phyloP scores from a whole-genome alignment of 2,329 filamentous ascomycete species.

The Mollisia scopiformis region DNA sequence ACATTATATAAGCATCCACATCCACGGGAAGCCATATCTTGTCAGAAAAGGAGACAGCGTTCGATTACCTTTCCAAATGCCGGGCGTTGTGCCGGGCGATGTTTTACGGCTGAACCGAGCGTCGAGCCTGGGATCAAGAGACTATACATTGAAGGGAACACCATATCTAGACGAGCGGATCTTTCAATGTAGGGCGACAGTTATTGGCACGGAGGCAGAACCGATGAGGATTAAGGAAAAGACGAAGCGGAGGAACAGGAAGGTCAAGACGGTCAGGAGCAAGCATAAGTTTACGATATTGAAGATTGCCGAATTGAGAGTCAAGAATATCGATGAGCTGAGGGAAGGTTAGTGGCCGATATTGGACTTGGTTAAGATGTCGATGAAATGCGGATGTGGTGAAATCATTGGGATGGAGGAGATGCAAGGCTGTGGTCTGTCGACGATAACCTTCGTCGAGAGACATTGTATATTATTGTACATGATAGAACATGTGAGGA shows the following conservation, averaged over 20 bases:
- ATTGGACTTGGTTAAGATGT: too few relatives aligned
- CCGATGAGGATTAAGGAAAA: slow-evolving; percentile 78
- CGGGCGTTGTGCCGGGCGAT: slow-evolving; percentile 77
- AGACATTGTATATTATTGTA: too few relatives aligned
- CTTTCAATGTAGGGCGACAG: slow-evolving; percentile 83
- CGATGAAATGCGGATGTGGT: too few relatives aligned
- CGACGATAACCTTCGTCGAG: too few relatives aligned
- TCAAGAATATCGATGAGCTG: slow-evolving; percentile 46
- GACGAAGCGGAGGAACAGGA: slow-evolving; percentile 77
- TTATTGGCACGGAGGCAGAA: slow-evolving; percentile 83
- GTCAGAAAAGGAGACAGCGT: slow-evolving; percentile 75
- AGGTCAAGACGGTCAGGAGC: slow-evolving; percentile 77
- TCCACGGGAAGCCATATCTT: slow-evolving; percentile 80
- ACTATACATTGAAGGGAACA: slow-evolving; percentile 83
- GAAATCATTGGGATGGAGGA: too few relatives aligned
- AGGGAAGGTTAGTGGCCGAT: slow-evolving; percentile 23
- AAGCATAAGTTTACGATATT: slow-evolving; percentile 91
- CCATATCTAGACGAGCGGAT: slow-evolving; percentile 83
- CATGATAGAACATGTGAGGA: too few relatives aligned
- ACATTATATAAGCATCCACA: slow-evolving; percentile 80
- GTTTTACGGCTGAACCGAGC: slow-evolving; percentile 87
- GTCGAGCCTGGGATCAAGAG: slow-evolving; percentile 78
- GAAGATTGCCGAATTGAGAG: slow-evolving; percentile 75
- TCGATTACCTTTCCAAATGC: slow-evolving; percentile 80
- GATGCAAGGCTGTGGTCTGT: too few relatives aligned